Base-by-base conservation (phyloP, 306 rosid genomes). In the Albizia julibrissin region DNA sequence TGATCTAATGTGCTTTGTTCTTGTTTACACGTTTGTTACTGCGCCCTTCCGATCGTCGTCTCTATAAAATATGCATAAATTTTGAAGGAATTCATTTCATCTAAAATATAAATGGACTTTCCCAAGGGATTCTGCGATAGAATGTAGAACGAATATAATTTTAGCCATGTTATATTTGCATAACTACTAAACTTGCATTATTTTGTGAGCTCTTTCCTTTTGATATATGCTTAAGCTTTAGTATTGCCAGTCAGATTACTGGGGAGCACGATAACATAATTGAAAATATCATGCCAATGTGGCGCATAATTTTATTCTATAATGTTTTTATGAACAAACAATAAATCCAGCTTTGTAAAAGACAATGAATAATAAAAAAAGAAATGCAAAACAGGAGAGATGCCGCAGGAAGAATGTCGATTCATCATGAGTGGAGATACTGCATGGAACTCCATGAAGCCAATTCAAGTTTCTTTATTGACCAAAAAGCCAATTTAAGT, bases 401-500 rank as follows among this genome's bases (percentile, higher is more conserved):
- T 31, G 64, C 3, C 43, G 1, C 13, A 1, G 21, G 44, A 39
- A 21, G 26, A 47, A 78, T 46, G 58, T 21, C 12, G n/a, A 56
- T 67, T 31, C 81, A 62, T 19, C 74, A 56, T 15, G 22, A 29
- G 64, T 31, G 1, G 27, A 66, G 12, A 44, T 7, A 44, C 50
- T 0, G 33, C 34, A 59, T 13, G 74, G 78, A 81, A 58, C 79
- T 64, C 82, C 67, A 58, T 8, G 67, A 75, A n/a, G 62, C 62
- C 27, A 56, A 56, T 56, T 21, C 62, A 56, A 56, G 62, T 56
- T 7, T 56, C 27, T 56, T n/a, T 6, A 56, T 21, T n/a, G 62
- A 56, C 62, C 62, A 56, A 56, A 54, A 19, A 87, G 88, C 88
- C 88, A 87, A 58, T 67, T 19, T 29, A 89, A 70, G 85, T 72